Evolutionary conservation across 805 yeast species (phyloP).

Genomic region (Torulaspora indica): DNA sequence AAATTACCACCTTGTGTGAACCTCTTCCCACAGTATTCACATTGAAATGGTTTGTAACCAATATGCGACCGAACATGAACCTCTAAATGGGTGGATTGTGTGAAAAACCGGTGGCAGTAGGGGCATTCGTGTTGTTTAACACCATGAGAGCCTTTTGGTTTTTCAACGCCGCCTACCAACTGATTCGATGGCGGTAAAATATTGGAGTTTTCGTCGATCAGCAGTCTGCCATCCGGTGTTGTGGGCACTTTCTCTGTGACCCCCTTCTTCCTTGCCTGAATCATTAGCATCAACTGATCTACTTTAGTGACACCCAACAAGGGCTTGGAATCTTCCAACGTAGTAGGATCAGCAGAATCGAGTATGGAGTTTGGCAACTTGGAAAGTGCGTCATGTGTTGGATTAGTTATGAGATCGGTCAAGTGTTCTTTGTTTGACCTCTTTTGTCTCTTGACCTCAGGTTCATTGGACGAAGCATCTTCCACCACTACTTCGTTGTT

Average conservation of each 20-base stretch:
- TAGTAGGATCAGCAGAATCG: slow-evolving; percentile 45
- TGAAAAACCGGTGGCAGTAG: slow-evolving; percentile 73
- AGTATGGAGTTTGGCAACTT: slow-evolving; percentile 26
- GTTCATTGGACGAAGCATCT: slow-evolving; percentile 5
- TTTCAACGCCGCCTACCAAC: slow-evolving; percentile 76
- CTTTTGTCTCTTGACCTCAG: slow-evolving; percentile 11
- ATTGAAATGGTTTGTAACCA: slow-evolving; percentile 79
- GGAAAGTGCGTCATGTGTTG: slow-evolving; percentile 20
- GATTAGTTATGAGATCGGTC: slow-evolving; percentile 15
- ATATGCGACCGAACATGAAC: slow-evolving; percentile 85
- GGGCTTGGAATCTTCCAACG: slow-evolving; percentile 59
- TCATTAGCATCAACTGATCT: slow-evolving; percentile 85
- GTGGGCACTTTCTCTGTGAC: slow-evolving; percentile 58
- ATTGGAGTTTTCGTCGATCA: slow-evolving; percentile 46
- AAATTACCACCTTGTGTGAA: slow-evolving; percentile 90
- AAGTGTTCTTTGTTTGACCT: slow-evolving; percentile 9
- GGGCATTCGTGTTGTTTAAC: slow-evolving; percentile 62
- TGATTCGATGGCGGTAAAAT: slow-evolving; percentile 57
- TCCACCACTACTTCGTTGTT: slow-evolving; percentile 9
- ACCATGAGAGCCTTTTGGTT: slow-evolving; percentile 41
- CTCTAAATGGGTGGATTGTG: slow-evolving; percentile 87
- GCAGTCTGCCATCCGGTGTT: slow-evolving; percentile 63
- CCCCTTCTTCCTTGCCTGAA: slow-evolving; percentile 82
- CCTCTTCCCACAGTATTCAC: slow-evolving; percentile 70
- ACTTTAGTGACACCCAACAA: slow-evolving; percentile 81